Percentiles rank a stretch among this genome's conserved stretches.
Evolutionary conservation across 208 protist species (phyloP).

Genomic region (Leishmania gerbilli): DNA sequence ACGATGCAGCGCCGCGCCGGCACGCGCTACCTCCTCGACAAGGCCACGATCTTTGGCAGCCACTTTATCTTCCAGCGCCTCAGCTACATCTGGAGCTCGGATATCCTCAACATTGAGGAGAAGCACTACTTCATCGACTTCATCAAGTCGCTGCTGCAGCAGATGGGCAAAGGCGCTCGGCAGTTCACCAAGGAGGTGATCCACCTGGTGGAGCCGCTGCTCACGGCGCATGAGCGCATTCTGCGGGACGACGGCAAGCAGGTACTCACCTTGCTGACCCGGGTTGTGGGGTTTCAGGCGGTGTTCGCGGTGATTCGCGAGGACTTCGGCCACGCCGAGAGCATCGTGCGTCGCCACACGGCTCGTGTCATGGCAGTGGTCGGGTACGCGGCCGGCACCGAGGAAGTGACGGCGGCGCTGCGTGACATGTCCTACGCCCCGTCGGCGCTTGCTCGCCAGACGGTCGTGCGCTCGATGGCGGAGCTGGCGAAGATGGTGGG

Average conservation of each 20-base stretch:
- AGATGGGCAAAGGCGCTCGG: constrained; percentile 96
- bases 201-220: constrained; percentile 98
- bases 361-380: constrained; percentile 98
- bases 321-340: constrained; percentile 98
- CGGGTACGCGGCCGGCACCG: constrained; percentile 96
- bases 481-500: constrained; percentile 98
- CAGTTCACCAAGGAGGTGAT: constrained; percentile 99
- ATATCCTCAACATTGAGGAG: constrained; percentile 98
- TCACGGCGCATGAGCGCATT: constrained; percentile 98
- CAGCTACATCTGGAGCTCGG: constrained; percentile 97
- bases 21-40: constrained; percentile 97
- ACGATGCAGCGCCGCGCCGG: constrained; percentile 96
- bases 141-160: constrained; percentile 98
- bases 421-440: constrained; percentile 97
- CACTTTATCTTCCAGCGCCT: constrained; percentile 98
- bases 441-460: constrained; percentile 97
- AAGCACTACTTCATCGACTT: constrained; percentile 99
- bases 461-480: constrained; percentile 97
- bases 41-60: constrained; percentile 97
- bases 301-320: constrained; percentile 98
- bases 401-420: constrained; percentile 96
- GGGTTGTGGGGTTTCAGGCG: constrained; percentile 97
- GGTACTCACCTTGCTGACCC: constrained; percentile 98
- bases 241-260: constrained; percentile 98
- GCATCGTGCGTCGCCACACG: constrained; percentile 98